A percentile compares a stretch with the other conserved stretches of the same genome.
These are phyloP conservation scores for Phytophthora rubi DNA, from an alignment of 352 stramenopile species.

Conservation along the genomic window DNA sequence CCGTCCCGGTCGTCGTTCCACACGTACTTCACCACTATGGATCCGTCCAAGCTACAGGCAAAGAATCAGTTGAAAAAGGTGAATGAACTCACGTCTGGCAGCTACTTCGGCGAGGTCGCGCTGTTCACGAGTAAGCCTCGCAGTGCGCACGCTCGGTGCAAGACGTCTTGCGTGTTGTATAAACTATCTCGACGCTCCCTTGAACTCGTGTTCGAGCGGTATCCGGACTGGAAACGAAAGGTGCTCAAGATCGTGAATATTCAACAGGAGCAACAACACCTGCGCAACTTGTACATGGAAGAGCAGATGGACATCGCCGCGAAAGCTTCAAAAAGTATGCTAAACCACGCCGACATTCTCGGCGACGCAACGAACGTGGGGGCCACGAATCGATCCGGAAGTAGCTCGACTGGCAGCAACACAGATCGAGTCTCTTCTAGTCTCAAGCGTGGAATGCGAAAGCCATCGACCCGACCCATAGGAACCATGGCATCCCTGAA, in stretches of 20 bases:
- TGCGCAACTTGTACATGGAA: conserved; percentile 64
- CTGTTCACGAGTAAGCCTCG: conserved; percentile 60
- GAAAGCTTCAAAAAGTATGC: conserved; percentile 17
- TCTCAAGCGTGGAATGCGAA: not conserved
- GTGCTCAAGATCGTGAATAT: conserved; percentile 64
- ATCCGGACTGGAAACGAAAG: conserved; percentile 70
- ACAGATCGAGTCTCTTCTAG: not conserved
- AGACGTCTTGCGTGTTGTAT: conserved; percentile 68
- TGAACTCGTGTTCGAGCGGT: conserved; percentile 66
- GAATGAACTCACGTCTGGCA: conserved; percentile 56
- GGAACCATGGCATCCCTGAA: conserved; percentile 10
- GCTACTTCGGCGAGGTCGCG: conserved; percentile 66
- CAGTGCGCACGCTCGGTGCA: conserved; percentile 49
- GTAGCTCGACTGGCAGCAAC: conserved; percentile 5
- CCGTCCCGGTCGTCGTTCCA: conserved; percentile 25
- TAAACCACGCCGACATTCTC: conserved; percentile 26
- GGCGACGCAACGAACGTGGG: not conserved
- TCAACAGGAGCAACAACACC: conserved; percentile 55
- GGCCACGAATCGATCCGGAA: not conserved
- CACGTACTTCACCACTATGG: conserved; percentile 24
- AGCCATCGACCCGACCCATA: conserved; percentile 6
- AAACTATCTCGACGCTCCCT: conserved; percentile 52
- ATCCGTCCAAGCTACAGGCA: conserved; percentile 34
- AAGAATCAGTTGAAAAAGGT: conserved; percentile 57
- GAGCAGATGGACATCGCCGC: conserved; percentile 56